These are phyloP conservation scores for Syzygium aromaticum DNA, from an alignment of 345 rosid species.

Conservation along the genomic window DNA sequence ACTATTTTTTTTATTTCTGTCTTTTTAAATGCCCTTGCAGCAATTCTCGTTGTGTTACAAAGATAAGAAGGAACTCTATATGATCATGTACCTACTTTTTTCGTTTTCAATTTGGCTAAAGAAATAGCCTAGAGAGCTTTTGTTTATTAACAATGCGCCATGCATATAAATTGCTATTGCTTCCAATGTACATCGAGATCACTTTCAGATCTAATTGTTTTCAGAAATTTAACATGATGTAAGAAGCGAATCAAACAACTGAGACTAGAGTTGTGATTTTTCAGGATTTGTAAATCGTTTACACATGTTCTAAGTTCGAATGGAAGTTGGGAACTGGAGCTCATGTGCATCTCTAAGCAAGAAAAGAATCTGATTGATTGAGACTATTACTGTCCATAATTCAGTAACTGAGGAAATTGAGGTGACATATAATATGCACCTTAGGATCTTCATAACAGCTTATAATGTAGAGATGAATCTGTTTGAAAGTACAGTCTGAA, in stretches of 20 bases:
- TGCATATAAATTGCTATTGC: neutral
- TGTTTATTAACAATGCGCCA: neutral
- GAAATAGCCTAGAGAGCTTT: neutral
- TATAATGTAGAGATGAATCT: neutral
- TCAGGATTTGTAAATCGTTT: neutral
- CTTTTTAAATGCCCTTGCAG: neutral
- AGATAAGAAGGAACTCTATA: neutral
- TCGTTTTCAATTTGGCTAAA: neutral
- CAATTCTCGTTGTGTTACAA: neutral
- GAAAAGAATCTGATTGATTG: neutral
- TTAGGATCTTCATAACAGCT: neutral
- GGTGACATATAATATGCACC: neutral
- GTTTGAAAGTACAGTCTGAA: neutral
- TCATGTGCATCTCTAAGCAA: neutral
- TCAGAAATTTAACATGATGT: neutral
- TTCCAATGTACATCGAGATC: fast-evolving
- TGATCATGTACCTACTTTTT: neutral
- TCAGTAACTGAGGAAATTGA: neutral
- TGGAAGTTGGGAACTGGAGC: neutral
- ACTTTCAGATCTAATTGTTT: neutral
- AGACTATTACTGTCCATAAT: neutral
- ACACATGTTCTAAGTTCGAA: neutral
- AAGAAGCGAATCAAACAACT: neutral
- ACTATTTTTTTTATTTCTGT: neutral
- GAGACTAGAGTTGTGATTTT: neutral